Evolutionary conservation across 2,329 filamentous ascomycete species (phyloP).

Genomic region (Albifimbria verrucaria): DNA sequence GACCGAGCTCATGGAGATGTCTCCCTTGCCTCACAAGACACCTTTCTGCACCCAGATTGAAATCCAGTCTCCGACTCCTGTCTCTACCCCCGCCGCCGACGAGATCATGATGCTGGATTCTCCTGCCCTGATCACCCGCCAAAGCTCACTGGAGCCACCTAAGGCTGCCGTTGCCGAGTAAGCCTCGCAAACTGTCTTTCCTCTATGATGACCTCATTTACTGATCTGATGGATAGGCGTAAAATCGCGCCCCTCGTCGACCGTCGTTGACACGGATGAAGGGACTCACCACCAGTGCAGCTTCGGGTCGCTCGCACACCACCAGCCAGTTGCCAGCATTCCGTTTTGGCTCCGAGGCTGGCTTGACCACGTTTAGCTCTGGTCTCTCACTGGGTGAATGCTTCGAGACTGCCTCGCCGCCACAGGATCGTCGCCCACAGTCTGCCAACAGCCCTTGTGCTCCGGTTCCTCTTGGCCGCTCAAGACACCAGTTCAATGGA

Average conservation of each 20-base stretch:
- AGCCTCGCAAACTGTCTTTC: conserved; percentile 28
- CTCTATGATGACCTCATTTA: conserved; percentile 5
- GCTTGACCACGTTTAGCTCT: conserved; percentile 23
- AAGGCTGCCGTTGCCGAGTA: conserved; percentile 52
- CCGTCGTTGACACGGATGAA: conserved; percentile 75
- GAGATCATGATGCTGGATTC: conserved; percentile 56
- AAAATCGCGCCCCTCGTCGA: conserved; percentile 65
- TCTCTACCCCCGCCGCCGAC: conserved; percentile 40
- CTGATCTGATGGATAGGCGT: conserved; percentile 44
- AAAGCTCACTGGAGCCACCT: conserved; percentile 44
- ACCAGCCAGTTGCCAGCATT: conserved; percentile 71
- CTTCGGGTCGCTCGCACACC: conserved; percentile 57
- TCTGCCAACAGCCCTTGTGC: conserved; percentile 58
- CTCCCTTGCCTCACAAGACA: conserved; percentile 84
- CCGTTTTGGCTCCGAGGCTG: conserved; percentile 58
- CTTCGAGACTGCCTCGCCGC: conserved; percentile 72
- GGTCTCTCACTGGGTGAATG: conserved; percentile 71
- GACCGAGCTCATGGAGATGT: conserved; percentile 87
- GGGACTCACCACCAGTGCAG: conserved; percentile 65
- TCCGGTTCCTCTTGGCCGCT: conserved; percentile 54
- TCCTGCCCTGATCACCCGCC: conserved; percentile 46
- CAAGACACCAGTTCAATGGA: conserved; percentile 63
- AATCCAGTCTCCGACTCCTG: conserved; percentile 69
- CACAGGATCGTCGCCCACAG: conserved; percentile 62
- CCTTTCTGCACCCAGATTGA: conserved; percentile 64